Conservation (phyloP, 2,329 filamentous ascomycete genomes). For the Aspergillus nomiae region DNA sequence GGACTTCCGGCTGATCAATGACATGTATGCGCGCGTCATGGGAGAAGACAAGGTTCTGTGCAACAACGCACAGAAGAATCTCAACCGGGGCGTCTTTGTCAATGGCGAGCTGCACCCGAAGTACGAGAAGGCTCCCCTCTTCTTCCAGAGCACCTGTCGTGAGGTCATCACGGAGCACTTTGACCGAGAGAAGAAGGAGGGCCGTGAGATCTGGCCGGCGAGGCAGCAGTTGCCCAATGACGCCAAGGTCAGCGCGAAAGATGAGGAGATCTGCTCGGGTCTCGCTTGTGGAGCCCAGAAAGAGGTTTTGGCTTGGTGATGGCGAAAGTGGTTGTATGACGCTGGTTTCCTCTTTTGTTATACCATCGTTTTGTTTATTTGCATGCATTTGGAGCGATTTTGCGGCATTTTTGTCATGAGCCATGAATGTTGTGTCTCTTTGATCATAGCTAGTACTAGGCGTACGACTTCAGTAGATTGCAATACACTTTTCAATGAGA, state of each 20-base stretch:
- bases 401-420: background rate
- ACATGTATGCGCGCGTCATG: conserved; percentile 65
- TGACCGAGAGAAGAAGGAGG: conserved; percentile 46
- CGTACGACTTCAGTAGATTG: background rate
- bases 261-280: conserved; percentile 26
- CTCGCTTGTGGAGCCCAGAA: conserved; percentile 26
- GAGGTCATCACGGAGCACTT: conserved; percentile 51
- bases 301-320: conserved; percentile 28
- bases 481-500: background rate
- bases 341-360: background rate
- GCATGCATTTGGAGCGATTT: background rate
- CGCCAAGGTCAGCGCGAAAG: conserved; percentile 23
- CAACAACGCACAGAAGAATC: conserved; percentile 60
- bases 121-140: conserved; percentile 60
- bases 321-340: background rate
- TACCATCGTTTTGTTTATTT: background rate
- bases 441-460: background rate
- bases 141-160: conserved; percentile 56
- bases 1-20: conserved; percentile 57
- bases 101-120: conserved; percentile 64
- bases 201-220: conserved; percentile 55
- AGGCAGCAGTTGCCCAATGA: conserved; percentile 23
- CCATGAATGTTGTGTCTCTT: background rate
- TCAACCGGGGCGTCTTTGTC: conserved; percentile 62
- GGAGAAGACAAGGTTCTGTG: conserved; percentile 65